Evolutionary conservation across 805 yeast species (phyloP), one percentile per base, ranked within the genome.

Genomic region (Debaryomyces castellii): DNA sequence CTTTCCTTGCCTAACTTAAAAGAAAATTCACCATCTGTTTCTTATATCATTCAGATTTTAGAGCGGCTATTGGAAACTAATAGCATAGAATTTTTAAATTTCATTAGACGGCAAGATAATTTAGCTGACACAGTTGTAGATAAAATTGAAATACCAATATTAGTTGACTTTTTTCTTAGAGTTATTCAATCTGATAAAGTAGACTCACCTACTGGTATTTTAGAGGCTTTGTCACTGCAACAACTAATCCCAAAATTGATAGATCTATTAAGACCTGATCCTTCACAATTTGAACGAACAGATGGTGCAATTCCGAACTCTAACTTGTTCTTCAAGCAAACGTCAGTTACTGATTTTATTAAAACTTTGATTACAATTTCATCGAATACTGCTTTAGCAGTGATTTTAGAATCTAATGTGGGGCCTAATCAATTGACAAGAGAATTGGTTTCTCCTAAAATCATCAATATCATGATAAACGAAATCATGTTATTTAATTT

Each of bases 401-500:
- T 87, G 48, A 87, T 89, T 38, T 89, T 89, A 47, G 91, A 88
- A 51, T 87, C 96, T 2, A 87, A 96, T 8, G 88, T 94, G 44
- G 99, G 99, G 1, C 98, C 99, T 1, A 94, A 94, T 60, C 97
- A 89, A 60, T 74, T 94, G 32, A 89, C 97, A 2, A 78, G 99
- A 52, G 92, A 92, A 63, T 74, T 94, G 25, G 97, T 91, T 11
- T 85, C 95, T 14, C 83, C 83, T 35, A 75, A 78, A 33, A 80
- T 87, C 49, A 77, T 90, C 54, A 72, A 78, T 48, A 76, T 78
- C 49, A 72, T 94, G 52, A 87, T 91, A 21, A 67, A 81, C 16
- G 81, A 87, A 51, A 94, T 94, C 87, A 77, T 92, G 45, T 54
- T 72, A 27, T 63, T 54, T 41, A 57, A 58, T 20, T 51, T 49